Base-by-base conservation (phyloP, 495 filamentous ascomycete genomes). In the Penicillium maclennaniae region DNA sequence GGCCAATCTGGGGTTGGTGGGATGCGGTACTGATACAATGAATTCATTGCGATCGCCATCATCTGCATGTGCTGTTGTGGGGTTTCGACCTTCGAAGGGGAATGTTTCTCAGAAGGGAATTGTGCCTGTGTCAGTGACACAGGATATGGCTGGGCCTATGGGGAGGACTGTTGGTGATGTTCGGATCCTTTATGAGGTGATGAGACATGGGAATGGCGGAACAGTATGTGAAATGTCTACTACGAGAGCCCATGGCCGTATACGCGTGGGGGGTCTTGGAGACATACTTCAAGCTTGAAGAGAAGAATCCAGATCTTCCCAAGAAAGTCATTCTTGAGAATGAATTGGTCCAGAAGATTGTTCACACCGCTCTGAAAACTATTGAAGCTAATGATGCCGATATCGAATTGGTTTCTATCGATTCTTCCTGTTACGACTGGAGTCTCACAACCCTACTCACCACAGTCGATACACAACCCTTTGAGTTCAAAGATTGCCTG, bases 41-140 rank as follows among this genome's bases (percentile, higher is more conserved):
- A 87, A 87, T 49, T 82, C 78, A 3, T 60, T 86, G 2, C 66
- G 84, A 2, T 84, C 77, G 40, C 84, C 83, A 0, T 83, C 84
- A 26, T 80, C 75, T n/a, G 81, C 83, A 20, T 84, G 83, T 50
- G 74, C 70, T 3, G 65, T 87, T 16, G 83, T 84, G 41, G 84
- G 83, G 47, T 70, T 83, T 53, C 67, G 83, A 8, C 83, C 84
- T 8, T 84, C 81, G 1, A 56, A 71, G n/a, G 85, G 83, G 0
- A 54, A 79, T 21, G 73, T 87, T 16, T 72, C 74, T 3, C 53
- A 71, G 19, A 45, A 55, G 1, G 83, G 85, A 0, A 71, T 87
- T 20, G 75, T 87, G 6, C 82, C 83, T 0, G 76, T 87, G 19
- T 82, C 80, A 4, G 75, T 69, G 52, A 85, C 80, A 6, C 85